phyloP scores from a whole-genome alignment of 1,139 yeast species.

The Yamadazyma diddensiae region DNA sequence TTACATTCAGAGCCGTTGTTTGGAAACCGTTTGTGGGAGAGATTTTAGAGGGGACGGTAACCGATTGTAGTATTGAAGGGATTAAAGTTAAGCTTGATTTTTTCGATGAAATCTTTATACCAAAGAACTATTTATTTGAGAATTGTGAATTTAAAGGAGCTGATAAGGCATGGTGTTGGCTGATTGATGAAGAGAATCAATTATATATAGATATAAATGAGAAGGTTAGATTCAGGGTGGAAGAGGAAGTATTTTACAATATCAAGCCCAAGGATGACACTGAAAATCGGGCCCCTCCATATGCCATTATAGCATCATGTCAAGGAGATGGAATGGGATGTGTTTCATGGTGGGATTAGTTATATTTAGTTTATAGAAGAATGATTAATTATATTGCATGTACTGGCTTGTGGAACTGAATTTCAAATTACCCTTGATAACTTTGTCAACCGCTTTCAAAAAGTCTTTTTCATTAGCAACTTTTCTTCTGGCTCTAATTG shows the following conservation, averaged over 20 bases:
- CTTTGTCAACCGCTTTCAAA: constrained; percentile 95
- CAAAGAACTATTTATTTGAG: constrained; percentile 77
- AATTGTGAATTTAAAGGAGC: constrained; percentile 63
- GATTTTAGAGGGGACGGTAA: constrained; percentile 89
- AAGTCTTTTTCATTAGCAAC: constrained; percentile 98
- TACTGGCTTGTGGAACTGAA: constrained; percentile 95
- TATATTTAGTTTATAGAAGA: not conserved
- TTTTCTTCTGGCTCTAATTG: constrained; percentile 95
- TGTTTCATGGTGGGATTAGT: constrained; percentile 85
- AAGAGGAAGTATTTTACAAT: constrained; percentile 81
- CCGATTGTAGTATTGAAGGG: constrained; percentile 84
- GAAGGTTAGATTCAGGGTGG: constrained; percentile 84
- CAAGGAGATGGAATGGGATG: constrained; percentile 97
- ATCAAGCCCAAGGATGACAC: constrained; percentile 72
- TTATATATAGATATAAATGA: constrained; percentile 87
- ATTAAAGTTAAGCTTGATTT: constrained; percentile 80
- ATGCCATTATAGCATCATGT: constrained; percentile 85
- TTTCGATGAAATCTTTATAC: constrained; percentile 89
- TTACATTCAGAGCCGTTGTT: constrained; percentile 69
- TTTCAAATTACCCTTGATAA: constrained; percentile 96
- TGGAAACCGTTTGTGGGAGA: constrained; percentile 96
- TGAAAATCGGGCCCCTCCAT: constrained; percentile 63
- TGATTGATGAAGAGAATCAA: constrained; percentile 65
- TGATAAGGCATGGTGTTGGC: constrained; percentile 97
- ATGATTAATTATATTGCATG: constrained; percentile 82